Evolutionary conservation across 139 green algal species (phyloP).

Genomic region (Micractinium conductrix): DNA sequence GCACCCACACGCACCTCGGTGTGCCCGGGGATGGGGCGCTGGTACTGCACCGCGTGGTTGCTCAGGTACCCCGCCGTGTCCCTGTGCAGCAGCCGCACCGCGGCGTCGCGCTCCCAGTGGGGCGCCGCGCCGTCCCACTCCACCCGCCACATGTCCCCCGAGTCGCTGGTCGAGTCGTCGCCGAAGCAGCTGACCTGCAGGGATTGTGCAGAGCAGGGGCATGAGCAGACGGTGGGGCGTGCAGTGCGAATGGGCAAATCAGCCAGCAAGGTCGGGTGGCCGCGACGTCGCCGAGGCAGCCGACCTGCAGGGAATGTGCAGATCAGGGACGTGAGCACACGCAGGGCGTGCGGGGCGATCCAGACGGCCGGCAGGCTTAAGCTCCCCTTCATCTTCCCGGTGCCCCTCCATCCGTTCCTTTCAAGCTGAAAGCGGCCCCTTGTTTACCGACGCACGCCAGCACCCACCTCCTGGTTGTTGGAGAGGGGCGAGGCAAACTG

Average conservation of each 20-base stretch:
- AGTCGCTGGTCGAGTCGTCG: slow-evolving; percentile 33
- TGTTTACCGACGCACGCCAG: too few species aligned
- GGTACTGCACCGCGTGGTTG: slow-evolving; percentile 37
- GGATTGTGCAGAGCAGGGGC: not conserved
- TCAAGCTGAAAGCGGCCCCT: too few species aligned
- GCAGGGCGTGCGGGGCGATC: too few species aligned
- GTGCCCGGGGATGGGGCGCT: slow-evolving; percentile 44
- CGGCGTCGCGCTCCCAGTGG: slow-evolving; percentile 30
- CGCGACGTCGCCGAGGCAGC: too few species aligned
- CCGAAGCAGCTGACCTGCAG: slow-evolving; percentile 44
- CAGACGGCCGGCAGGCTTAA: too few species aligned
- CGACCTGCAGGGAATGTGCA: too few species aligned
- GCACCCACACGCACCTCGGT: slow-evolving; percentile 36
- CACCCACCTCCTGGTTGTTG: slow-evolving; percentile 81
- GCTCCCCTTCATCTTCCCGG: too few species aligned
- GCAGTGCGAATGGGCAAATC: too few species aligned
- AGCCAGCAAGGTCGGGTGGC: not conserved
- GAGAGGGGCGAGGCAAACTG: slow-evolving; percentile 85
- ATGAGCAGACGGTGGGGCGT: not conserved
- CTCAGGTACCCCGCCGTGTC: slow-evolving; percentile 44
- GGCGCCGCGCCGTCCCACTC: slow-evolving; percentile 24
- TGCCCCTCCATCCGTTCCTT: too few species aligned
- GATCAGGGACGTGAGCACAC: too few species aligned
- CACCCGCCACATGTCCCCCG: slow-evolving; percentile 41
- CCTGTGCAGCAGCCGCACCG: slow-evolving; percentile 35